Percentiles rank a stretch among this genome's conserved stretches.
These are phyloP conservation scores for Nannizziopsis arthrosporioides DNA, from an alignment of 2,329 filamentous ascomycete genomes.

Conservation along the genomic window DNA sequence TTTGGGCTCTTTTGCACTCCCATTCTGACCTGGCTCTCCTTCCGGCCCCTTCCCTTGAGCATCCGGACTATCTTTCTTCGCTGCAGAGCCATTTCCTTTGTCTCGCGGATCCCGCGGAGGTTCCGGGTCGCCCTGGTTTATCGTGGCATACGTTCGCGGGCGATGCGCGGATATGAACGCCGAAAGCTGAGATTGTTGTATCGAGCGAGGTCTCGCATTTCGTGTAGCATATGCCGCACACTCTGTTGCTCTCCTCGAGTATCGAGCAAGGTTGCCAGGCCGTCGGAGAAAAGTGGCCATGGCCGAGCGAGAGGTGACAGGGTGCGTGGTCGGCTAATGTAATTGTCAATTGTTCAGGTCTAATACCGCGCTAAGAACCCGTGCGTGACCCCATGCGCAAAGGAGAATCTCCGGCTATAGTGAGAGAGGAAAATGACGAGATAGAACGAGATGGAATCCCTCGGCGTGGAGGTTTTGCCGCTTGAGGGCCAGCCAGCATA, in stretches of 20 bases:
- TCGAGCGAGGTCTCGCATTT: slow-evolving; percentile 31
- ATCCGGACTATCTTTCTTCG: slow-evolving; percentile 26
- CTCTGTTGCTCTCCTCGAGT: slow-evolving; percentile 47
- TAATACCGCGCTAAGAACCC: not conserved
- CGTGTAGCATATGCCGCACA: slow-evolving; percentile 39
- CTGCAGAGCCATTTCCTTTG: slow-evolving; percentile 35
- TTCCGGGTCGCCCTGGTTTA: slow-evolving; percentile 36
- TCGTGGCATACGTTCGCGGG: slow-evolving; percentile 33
- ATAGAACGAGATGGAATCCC: not conserved
- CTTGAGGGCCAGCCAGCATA: not conserved
- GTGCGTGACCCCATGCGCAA: slow-evolving; percentile 7
- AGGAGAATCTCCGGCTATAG: not conserved
- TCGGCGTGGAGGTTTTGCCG: slow-evolving; percentile 8
- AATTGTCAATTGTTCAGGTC: slow-evolving; percentile 4
- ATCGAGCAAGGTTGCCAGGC: slow-evolving; percentile 53
- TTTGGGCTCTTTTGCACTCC: slow-evolving; percentile 27
- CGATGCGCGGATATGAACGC: slow-evolving; percentile 26
- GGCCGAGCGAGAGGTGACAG: slow-evolving; percentile 28
- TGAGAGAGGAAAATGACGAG: not conserved
- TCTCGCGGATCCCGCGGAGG: slow-evolving; percentile 31
- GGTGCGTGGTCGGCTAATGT: slow-evolving; percentile 9
- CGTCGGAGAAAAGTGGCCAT: slow-evolving; percentile 59
- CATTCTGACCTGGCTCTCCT: not conserved
- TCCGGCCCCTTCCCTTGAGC: not conserved
- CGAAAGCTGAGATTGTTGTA: slow-evolving; percentile 30